Base-by-base conservation (phyloP, 2,329 filamentous ascomycete genomes). In the Diaporthe helianthi region DNA sequence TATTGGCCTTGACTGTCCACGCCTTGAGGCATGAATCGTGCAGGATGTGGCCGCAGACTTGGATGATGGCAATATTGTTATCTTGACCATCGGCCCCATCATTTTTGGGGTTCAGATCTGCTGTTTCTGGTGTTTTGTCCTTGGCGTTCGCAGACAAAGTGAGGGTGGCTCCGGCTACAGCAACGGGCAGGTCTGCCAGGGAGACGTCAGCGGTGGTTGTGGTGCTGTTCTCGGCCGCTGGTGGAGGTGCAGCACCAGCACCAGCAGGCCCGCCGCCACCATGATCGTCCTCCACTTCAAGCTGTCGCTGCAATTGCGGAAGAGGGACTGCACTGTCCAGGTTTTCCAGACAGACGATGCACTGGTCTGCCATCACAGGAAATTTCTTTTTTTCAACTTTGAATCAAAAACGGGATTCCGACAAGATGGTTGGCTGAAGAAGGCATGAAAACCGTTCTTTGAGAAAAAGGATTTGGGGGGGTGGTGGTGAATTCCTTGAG, bases 1-100 rank as follows among this genome's bases (percentile, higher is more conserved):
- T 98, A 81, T 98, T 99, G 73, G 96, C 95, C 79, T 97, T 92
- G 81, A 97, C 93, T 54, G 95, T 93, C 96, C 96, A 99, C 74
- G 94, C 93, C 75, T 92, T 92, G 74, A 99, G 86, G 80, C 96
- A 99, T 65, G 92, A 90, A 82, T 99, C 91, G 82, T 99, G 96
- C 75, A 99, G 85, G 75, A 94, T 88, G 84, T 99, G 97, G 69
- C 93, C 92, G 81, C 96, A 99, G 55, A 93, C 91, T 71, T 89
- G 84, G 61, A 91, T 87, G 67, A 86, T 81, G 49, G 89, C 88
- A 71, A 90, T 84, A 70, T 82, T 80, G 73, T 83, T 79, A 74
- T 81, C 75, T 38, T 79, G 76, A 33, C 70, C 68, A 54, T 73
- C 67, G 46, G 64, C 46, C 58, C 73, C 61, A 69, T 74, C 67